Evolutionary conservation across 345 rosid genomes (phyloP).

Genomic region (Bruguiera parviflora): DNA sequence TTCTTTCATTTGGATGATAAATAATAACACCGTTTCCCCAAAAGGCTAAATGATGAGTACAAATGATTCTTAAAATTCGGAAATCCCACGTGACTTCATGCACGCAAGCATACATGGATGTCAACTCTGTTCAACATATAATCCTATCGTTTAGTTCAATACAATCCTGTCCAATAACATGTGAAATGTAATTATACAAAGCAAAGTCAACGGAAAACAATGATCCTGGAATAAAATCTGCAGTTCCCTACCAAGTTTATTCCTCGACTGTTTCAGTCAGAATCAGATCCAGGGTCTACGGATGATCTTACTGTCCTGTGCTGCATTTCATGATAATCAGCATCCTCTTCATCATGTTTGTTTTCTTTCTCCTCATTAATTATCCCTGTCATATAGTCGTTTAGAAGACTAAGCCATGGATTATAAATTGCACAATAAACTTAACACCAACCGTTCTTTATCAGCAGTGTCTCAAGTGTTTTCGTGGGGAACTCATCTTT

Average conservation of each 20-base stretch:
- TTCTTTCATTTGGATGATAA: too few species aligned
- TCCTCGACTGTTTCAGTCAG: slow-evolving; percentile 46
- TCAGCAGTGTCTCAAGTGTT: slow-evolving; percentile 52
- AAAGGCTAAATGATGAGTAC: too few species aligned
- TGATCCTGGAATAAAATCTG: background rate
- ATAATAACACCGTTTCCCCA: too few species aligned
- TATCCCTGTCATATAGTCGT: slow-evolving; percentile 43
- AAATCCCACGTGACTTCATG: too few species aligned
- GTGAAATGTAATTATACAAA: too few species aligned
- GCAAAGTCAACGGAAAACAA: too few species aligned
- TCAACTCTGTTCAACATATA: background rate
- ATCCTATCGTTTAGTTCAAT: background rate
- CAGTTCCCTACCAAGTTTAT: background rate
- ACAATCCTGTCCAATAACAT: background rate
- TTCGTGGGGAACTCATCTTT: slow-evolving; percentile 72
- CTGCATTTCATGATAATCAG: slow-evolving; percentile 46
- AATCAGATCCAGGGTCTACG: slow-evolving; percentile 57
- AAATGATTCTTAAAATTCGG: too few species aligned
- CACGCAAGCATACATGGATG: too few species aligned
- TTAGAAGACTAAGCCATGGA: slow-evolving; percentile 7
- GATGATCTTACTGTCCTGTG: slow-evolving; percentile 67
- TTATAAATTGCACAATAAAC: slow-evolving; percentile 1
- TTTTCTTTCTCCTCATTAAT: slow-evolving; percentile 58
- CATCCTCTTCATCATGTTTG: slow-evolving; percentile 51
- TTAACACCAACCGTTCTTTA: slow-evolving; percentile 54